Evolutionary conservation across 2,329 filamentous ascomycete genomes (phyloP), one percentile per base, ranked within the genome.

Genomic region (Coniosporium tulheliwenetii): DNA sequence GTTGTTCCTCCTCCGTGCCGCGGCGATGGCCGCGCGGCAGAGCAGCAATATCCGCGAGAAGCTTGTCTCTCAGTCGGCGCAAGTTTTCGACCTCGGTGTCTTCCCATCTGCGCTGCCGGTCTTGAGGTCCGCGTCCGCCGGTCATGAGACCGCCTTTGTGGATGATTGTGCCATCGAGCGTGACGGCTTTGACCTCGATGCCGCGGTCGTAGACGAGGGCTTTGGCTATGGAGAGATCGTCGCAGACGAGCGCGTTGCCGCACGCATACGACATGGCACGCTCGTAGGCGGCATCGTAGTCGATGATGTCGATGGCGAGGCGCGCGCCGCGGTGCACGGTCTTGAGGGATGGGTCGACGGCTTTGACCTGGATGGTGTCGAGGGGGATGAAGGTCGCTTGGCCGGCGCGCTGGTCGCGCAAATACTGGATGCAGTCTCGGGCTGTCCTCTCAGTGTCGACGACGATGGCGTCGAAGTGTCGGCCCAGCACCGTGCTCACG

Each of bases 81-180:
- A 95, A 68, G 44, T 84, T 84, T 48, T 93, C 84, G 29, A 95
- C 77, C 50, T 95, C 86, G 7, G 81, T 76, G 50, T 95, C 87
- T 52, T 94, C 87, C 62, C 93, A 96, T 40, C 82, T 75, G 43
- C 85, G 80, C 47, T 85, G 82, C 41, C 79, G 77, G 37, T 78
- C 73, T 37, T 81, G 76, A 1, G 78, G 79, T 29, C 85, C 81
- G 45, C 86, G 81, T 48, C 91, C 91, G 69, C 91, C 91, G 38
- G 91, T 96, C 81, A 98, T 96, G 40, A 93, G 71, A 54, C 91
- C 91, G 37, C 84, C 86, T 58, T 96, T 96, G 65, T 94, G 86
- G 47, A 98, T 95, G 45, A 98, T 81, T 41, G 81, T 89, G n/a
- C 91, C 91, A 54, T 96, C 87, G 10, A 96, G 62, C 0, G 87